These are phyloP conservation scores for Diaporthe caulivora DNA, from an alignment of 2,329 filamentous ascomycete genomes.

Conservation along the genomic window DNA sequence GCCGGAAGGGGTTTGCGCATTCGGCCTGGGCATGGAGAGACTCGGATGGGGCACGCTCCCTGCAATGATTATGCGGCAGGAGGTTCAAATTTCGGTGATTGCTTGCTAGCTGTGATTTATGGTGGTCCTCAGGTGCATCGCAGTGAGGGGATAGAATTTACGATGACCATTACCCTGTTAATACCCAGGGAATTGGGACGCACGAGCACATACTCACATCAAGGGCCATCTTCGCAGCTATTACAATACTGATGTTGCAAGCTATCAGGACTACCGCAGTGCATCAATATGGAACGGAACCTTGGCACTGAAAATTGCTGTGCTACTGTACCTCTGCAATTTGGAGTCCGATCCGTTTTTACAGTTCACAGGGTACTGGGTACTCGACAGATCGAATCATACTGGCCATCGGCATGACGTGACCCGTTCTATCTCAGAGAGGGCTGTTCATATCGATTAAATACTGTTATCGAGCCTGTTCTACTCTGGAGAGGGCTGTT, in stretches of 20 bases:
- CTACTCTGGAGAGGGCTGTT: no score
- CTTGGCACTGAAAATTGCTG: no score
- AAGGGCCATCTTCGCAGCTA: no score
- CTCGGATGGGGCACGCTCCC: neutral
- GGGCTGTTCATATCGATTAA: no score
- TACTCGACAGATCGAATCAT: neutral
- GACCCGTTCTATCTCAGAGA: no score
- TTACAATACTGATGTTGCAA: no score
- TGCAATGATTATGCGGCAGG: neutral
- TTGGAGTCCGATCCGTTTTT: neutral
- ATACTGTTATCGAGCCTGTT: no score
- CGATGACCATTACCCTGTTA: neutral
- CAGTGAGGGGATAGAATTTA: rapidly evolving
- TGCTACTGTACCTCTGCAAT: neutral
- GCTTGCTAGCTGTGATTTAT: neutral
- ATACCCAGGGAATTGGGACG: neutral
- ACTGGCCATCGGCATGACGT: neutral
- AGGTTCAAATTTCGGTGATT: neutral
- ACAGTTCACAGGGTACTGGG: neutral
- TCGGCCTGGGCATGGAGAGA: neutral
- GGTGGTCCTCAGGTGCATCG: no score
- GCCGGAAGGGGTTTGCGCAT: neutral
- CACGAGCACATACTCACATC: neutral
- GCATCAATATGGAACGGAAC: neutral
- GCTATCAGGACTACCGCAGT: neutral